Evolutionary conservation across 2,329 filamentous ascomycete genomes (phyloP), one percentile per base, ranked within the genome.

Genomic region (Chrysoporthe deuterocubensis): DNA sequence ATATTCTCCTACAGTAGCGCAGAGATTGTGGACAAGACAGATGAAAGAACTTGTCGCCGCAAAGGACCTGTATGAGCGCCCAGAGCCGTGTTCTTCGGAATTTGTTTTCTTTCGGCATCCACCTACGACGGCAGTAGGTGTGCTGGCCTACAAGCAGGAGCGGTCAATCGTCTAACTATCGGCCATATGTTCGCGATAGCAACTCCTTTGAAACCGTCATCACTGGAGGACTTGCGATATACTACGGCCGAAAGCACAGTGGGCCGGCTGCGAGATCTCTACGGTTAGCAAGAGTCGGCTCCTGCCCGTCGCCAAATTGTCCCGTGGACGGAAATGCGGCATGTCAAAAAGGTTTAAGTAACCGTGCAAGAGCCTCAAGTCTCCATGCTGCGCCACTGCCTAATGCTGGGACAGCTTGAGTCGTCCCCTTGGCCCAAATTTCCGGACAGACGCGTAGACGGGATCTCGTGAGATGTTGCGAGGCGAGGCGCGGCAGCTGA

Each of bases 401-500:
- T 8, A 57, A 40, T 40, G 32, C 54, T 1, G 40, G 34, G 54
- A 40, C 54, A n/a, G 32, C 34, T 40, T 37, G 16, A 40, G 34
- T 9, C 8, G 54, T 40, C 32, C n/a, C 46, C 11, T 16, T 32
- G 57, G 57, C 37, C 57, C 18, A 26, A 13, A 40, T n/a, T n/a
- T 57, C 43, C 43, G 43, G 59, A 46, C 59, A 48, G 26, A 61
- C 59, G 59, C 59, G 59, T 61, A 34, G 32, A 61, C 59, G 18
- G 16, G 21, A 61, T 48, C 42, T 61, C 40, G 59, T 61, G 14
- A 61, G 21, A 44, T 14, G n/a, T 48, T 14, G 40, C 42, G 21
- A n/a, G 34, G 34, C 54, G 8, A 9, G 34, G 18, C n/a, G 34
- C 4, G 13, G 50, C 50, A 6, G 54, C 54, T 57, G 54, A 57